Percentiles rank a stretch among this genome's conserved stretches.
phyloP scores from a whole-genome alignment of 345 rosid genomes.

The Aquilaria yunnanensis region DNA sequence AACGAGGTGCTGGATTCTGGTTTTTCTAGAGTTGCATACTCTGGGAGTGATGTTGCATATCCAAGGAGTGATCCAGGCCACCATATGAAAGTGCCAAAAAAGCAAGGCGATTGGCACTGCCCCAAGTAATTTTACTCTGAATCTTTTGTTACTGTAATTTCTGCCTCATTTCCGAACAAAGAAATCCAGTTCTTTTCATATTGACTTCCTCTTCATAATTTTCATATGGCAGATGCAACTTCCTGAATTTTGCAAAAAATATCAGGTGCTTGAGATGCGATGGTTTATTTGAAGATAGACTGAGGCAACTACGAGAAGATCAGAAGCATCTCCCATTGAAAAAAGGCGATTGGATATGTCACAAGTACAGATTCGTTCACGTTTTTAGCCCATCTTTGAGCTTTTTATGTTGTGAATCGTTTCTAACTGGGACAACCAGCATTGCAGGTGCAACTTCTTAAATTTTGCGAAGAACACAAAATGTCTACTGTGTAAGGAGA shows the following conservation, averaged over 20 bases:
- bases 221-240: slow-evolving; percentile 55
- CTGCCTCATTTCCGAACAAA: background rate
- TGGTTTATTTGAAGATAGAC: slow-evolving; percentile 49
- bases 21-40: slow-evolving; percentile 10
- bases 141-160: background rate
- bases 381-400: slow-evolving; percentile 2
- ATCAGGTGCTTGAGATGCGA: slow-evolving; percentile 68
- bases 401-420: slow-evolving; percentile 6
- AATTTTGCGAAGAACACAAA: slow-evolving; percentile 81
- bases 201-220: background rate
- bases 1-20: slow-evolving; percentile 27
- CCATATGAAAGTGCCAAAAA: slow-evolving; percentile 30
- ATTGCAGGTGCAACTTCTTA: slow-evolving; percentile 71
- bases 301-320: slow-evolving; percentile 50
- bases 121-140: slow-evolving; percentile 41
- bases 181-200: background rate
- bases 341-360: slow-evolving; percentile 94
- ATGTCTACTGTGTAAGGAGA: slow-evolving; percentile 72
- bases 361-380: slow-evolving; percentile 33
- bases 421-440: slow-evolving; percentile 13
- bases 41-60: slow-evolving; percentile 7
- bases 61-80: slow-evolving; percentile 1
- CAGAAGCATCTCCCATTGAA: slow-evolving; percentile 75
- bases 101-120: slow-evolving; percentile 83
- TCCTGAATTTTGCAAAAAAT: slow-evolving; percentile 78